phyloP scores from a whole-genome alignment of 345 rosid species.

The Rhodamnia rubescens region DNA sequence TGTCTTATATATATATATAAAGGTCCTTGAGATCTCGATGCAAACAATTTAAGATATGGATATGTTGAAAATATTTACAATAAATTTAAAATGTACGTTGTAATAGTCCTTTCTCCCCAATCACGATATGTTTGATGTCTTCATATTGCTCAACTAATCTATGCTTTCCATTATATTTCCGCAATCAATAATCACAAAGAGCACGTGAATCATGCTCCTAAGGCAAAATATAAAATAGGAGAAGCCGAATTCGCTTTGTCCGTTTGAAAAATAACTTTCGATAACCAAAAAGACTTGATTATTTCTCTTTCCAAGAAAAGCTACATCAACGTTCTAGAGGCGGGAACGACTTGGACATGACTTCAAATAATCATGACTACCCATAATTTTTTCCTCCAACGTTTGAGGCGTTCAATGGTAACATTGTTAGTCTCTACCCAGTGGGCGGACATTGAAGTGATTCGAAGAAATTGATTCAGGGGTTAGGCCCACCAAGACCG shows the following conservation, averaged over 20 bases:
- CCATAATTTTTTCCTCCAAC: background rate
- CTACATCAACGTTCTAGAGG: background rate
- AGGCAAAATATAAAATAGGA: background rate
- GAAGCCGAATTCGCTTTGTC: fast-evolving
- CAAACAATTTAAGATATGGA: fast-evolving
- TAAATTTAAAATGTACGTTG: background rate
- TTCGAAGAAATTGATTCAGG: background rate
- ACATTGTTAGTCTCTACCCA: no score
- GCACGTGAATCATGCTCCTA: fast-evolving
- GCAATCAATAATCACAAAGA: background rate
- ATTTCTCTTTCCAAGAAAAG: fast-evolving
- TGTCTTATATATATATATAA: fast-evolving
- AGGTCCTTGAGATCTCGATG: background rate
- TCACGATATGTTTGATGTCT: background rate
- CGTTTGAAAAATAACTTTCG: no score
- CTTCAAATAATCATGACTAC: background rate
- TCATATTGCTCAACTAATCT: background rate
- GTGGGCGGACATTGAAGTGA: background rate
- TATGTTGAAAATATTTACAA: background rate
- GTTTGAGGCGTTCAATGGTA: background rate
- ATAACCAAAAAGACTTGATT: background rate
- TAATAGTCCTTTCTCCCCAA: fast-evolving
- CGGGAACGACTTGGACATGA: background rate
- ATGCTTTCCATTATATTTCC: background rate
- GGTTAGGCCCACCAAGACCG: background rate